These are phyloP conservation scores for Flammula alnicola DNA, from an alignment of 1,284 basidiomycete genomes.

Conservation along the genomic window DNA sequence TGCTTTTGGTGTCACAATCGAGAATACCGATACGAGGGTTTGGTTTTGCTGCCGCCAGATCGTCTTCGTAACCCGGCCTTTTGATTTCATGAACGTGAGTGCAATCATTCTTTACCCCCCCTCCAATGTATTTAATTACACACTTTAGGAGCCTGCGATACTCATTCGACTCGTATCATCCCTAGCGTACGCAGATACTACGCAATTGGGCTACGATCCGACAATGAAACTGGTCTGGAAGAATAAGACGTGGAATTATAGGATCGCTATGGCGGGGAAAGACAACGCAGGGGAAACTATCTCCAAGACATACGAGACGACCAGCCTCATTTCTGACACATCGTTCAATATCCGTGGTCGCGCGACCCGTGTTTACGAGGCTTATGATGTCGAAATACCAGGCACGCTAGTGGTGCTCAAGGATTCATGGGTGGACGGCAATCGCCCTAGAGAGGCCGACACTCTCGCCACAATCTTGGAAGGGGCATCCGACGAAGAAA, in stretches of 20 bases:
- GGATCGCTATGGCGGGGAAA: not conserved
- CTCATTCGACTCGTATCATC: not conserved
- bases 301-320: not conserved
- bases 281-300: not conserved
- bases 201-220: conserved; percentile 2
- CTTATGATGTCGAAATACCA: not conserved
- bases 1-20: not conserved
- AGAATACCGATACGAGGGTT: not conserved
- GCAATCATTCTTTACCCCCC: not conserved
- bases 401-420: not conserved
- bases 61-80: not conserved
- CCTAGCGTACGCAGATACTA: not conserved
- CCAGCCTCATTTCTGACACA: not conserved
- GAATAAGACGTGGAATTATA: not conserved
- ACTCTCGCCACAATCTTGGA: not conserved
- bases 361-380: conserved; percentile 1
- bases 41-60: not conserved
- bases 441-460: not conserved
- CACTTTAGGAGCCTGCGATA: not conserved
- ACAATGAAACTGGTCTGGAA: not conserved
- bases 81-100: not conserved
- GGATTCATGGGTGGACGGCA: not conserved
- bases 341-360: not conserved
- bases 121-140: not conserved
- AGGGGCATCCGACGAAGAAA: not conserved